Percentiles rank a stretch among this genome's conserved stretches.
phyloP scores from a whole-genome alignment of 805 yeast species.

The Starmerella roubikii region DNA sequence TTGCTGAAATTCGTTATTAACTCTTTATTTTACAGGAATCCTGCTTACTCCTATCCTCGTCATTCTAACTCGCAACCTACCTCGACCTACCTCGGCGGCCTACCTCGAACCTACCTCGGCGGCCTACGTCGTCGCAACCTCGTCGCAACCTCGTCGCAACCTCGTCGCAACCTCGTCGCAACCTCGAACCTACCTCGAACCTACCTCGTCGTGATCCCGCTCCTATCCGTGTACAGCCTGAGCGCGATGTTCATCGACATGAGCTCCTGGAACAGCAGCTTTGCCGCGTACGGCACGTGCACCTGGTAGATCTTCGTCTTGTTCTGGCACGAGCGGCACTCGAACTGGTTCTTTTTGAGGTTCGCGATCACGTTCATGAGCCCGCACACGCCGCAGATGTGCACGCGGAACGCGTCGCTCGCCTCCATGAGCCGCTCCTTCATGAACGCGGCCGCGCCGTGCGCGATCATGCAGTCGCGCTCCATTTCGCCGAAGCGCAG shows the following conservation, averaged over 20 bases:
- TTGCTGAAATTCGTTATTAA: too few species aligned
- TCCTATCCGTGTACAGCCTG: slow-evolving; percentile 86
- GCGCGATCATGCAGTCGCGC: slow-evolving; percentile 99
- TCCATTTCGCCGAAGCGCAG: slow-evolving; percentile 99
- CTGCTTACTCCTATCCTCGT: too few species aligned
- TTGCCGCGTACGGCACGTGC: slow-evolving; percentile 97
- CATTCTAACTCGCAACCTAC: too few species aligned
- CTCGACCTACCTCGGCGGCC: too few species aligned
- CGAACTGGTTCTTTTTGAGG: slow-evolving; percentile 92
- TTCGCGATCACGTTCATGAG: slow-evolving; percentile 96
- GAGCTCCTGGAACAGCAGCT: slow-evolving; percentile 92
- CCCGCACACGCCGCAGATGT: slow-evolving; percentile 97
- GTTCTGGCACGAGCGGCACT: slow-evolving; percentile 96
- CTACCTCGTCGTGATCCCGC: slow-evolving; percentile 36
- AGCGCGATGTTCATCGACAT: slow-evolving; percentile 99
- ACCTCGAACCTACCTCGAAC: too few species aligned
- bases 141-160: too few species aligned
- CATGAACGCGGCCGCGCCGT: slow-evolving; percentile 97
- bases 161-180: too few species aligned
- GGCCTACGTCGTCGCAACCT: too few species aligned
- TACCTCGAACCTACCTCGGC: too few species aligned
- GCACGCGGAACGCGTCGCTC: slow-evolving; percentile 96
- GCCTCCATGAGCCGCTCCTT: slow-evolving; percentile 98
- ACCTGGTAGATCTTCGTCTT: slow-evolving; percentile 96
- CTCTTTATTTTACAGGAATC: too few species aligned